Conservation (phyloP, 208 protist species). For the Balamuthia mandrillaris region DNA sequence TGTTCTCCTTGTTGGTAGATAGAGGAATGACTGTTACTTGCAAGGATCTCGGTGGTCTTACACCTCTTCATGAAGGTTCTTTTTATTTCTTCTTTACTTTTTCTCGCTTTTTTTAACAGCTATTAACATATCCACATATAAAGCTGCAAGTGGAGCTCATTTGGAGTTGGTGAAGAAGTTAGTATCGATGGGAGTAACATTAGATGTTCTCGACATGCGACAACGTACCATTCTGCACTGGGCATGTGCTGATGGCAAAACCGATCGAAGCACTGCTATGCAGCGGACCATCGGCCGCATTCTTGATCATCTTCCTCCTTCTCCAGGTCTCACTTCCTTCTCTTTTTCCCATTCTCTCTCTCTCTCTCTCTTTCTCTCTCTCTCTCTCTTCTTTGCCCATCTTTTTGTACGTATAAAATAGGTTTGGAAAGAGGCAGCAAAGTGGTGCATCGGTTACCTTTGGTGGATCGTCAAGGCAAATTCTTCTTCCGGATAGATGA, state of each 20-base stretch:
- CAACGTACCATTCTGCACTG: neutral
- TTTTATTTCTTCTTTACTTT: too few relatives aligned
- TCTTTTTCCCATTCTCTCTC: neutral
- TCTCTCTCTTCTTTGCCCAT: neutral
- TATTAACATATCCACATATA: too few relatives aligned
- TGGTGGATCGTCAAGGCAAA: neutral
- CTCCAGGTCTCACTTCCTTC: neutral
- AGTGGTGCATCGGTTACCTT: neutral
- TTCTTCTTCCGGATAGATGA: neutral
- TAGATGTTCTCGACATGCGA: neutral
- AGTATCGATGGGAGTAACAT: neutral
- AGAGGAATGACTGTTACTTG: neutral
- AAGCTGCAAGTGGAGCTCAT: neutral
- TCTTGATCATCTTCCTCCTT: neutral
- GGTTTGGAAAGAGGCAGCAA: neutral
- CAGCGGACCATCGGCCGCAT: neutral
- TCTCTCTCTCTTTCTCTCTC: neutral
- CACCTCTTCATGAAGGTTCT: neutral
- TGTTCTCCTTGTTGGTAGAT: neutral
- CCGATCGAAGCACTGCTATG: neutral
- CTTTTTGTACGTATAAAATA: neutral
- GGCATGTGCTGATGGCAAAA: neutral
- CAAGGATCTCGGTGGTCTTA: constrained; percentile 1
- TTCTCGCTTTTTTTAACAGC: too few relatives aligned
- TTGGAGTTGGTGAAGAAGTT: neutral